phyloP scores from a whole-genome alignment of 2,329 filamentous ascomycete genomes.

The Aspergillus neotritici region DNA sequence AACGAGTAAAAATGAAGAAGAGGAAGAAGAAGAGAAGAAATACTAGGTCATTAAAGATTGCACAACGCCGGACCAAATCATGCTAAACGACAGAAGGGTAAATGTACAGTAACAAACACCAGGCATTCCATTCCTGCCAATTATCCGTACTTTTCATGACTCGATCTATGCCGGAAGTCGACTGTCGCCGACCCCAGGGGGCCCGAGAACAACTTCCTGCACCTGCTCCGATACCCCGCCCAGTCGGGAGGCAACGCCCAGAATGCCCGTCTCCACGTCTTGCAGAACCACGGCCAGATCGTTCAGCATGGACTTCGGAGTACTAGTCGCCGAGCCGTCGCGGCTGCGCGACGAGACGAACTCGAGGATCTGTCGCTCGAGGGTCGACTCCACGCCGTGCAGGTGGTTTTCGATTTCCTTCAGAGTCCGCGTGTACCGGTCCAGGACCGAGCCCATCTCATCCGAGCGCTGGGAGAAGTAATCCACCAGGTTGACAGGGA shows the following conservation, averaged over 20 bases:
- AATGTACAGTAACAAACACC: slow-evolving; percentile 10
- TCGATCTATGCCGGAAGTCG: slow-evolving; percentile 18
- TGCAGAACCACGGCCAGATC: slow-evolving; percentile 54
- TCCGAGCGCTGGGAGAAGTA: slow-evolving; percentile 60
- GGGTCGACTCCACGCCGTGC: slow-evolving; percentile 56
- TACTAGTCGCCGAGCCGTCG: slow-evolving; percentile 38
- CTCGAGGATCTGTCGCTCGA: slow-evolving; percentile 56
- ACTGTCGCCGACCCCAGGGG: slow-evolving; percentile 24
- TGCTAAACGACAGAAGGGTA: slow-evolving; percentile 7
- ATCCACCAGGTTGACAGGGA: slow-evolving; percentile 55
- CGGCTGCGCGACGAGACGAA: slow-evolving; percentile 41
- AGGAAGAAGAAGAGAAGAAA: not conserved
- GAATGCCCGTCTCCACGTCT: slow-evolving; percentile 61
- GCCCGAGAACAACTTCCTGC: slow-evolving; percentile 50
- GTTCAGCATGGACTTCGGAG: slow-evolving; percentile 39
- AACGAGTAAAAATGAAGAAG: not conserved
- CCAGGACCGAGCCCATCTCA: slow-evolving; percentile 55
- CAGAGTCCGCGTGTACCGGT: slow-evolving; percentile 54
- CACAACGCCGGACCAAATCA: slow-evolving; percentile 9
- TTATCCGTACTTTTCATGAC: not conserved
- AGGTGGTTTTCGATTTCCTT: slow-evolving; percentile 62
- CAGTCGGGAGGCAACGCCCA: slow-evolving; percentile 58
- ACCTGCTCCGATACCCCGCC: slow-evolving; percentile 56
- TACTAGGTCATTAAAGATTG: not conserved
- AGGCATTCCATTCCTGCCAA: not conserved